These are phyloP conservation scores for Acanthamoeba lenticulata DNA, from an alignment of 208 protist species.

Conservation along the genomic window DNA sequence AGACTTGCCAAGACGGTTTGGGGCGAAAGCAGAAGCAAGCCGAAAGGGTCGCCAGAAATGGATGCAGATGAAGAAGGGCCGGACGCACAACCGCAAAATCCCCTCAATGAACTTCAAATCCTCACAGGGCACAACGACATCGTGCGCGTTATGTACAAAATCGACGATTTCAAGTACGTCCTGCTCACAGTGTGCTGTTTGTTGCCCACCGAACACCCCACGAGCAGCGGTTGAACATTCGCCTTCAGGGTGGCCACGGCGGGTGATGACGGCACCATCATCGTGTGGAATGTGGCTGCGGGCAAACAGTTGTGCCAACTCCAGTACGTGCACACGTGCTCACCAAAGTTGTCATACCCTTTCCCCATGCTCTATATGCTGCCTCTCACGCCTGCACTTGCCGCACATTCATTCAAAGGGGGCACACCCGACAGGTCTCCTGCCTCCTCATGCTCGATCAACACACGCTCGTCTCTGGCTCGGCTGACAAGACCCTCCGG, in stretches of 20 bases:
- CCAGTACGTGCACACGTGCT: background rate
- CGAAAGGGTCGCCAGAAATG: background rate
- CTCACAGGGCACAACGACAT: conserved; percentile 62
- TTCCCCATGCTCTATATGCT: background rate
- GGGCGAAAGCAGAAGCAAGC: background rate
- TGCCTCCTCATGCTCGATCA: conserved; percentile 49
- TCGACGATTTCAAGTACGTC: conserved; percentile 41
- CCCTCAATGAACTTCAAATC: conserved; percentile 64
- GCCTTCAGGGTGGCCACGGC: conserved; percentile 32
- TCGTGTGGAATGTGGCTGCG: conserved; percentile 58
- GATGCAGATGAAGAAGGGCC: background rate
- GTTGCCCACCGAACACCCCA: background rate
- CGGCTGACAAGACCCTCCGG: conserved; percentile 53
- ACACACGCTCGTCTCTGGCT: conserved; percentile 65
- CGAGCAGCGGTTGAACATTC: background rate
- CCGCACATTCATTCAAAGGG: no score
- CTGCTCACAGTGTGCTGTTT: background rate
- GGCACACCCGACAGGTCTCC: conserved; percentile 30
- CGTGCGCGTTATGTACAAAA: conserved; percentile 66
- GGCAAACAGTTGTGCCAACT: conserved; percentile 38
- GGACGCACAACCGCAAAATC: background rate
- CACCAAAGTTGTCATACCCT: background rate
- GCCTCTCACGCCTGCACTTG: background rate
- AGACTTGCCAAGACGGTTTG: background rate
- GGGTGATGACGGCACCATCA: background rate